A percentile compares a stretch with the other conserved stretches of the same genome.
Conservation (phyloP, 352 stramenopile species). For the Pythium myriotylum region DNA sequence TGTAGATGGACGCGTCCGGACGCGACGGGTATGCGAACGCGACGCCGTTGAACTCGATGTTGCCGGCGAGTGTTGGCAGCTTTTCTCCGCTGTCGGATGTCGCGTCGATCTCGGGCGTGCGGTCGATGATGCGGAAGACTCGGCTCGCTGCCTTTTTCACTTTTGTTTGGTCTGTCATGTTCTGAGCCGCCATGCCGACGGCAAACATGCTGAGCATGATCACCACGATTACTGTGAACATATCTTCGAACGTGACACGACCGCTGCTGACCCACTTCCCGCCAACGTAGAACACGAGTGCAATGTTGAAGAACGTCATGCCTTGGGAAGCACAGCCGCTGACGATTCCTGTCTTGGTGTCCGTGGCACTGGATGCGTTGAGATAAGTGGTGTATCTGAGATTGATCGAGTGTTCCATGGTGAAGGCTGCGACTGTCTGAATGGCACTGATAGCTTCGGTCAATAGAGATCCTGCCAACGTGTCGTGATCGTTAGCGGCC, state of each 20-base stretch:
- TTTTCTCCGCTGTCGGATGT: conserved; percentile 15
- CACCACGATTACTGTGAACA: conserved; percentile 43
- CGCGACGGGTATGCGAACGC: conserved; percentile 58
- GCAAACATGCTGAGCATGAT: conserved; percentile 36
- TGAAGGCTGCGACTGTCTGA: conserved; percentile 31
- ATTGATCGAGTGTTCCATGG: too few relatives aligned
- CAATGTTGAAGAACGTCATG: conserved; percentile 46
- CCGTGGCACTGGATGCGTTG: conserved; percentile 2
- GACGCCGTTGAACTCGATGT: conserved; percentile 47
- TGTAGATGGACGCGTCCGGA: conserved; percentile 55
- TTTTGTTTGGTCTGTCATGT: conserved; percentile 31
- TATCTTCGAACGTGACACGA: conserved; percentile 35
- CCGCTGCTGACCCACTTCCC: conserved; percentile 31
- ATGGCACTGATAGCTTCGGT: conserved; percentile 27
- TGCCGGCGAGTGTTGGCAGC: conserved; percentile 22
- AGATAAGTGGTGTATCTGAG: conserved; percentile 12
- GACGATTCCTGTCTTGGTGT: conserved; percentile 28
- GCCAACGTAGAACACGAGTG: conserved; percentile 57
- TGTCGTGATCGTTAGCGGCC: conserved; percentile 25
- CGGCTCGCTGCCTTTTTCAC: conserved; percentile 27
- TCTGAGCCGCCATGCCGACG: conserved; percentile 28
- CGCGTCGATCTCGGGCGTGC: conserved; percentile 32
- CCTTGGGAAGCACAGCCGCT: conserved; percentile 42
- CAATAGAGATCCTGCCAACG: conserved; percentile 18
- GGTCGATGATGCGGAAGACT: conserved; percentile 42